These are phyloP conservation scores for Suhomyces atakaporum DNA, from an alignment of 1,139 yeast species.

Conservation along the genomic window DNA sequence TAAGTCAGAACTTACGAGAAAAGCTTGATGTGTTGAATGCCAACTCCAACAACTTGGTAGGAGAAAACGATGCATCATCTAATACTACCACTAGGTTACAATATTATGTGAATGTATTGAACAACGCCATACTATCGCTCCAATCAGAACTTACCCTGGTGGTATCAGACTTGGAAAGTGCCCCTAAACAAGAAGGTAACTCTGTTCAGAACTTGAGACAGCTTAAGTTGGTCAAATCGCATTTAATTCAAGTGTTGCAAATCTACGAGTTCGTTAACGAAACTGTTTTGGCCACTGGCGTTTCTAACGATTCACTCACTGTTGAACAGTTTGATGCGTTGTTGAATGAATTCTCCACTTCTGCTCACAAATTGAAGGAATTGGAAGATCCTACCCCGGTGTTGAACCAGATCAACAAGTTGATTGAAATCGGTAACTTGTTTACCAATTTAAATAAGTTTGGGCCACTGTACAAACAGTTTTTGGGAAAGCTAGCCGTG, in stretches of 20 bases:
- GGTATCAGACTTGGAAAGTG: constrained; percentile 14
- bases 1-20: constrained; percentile 51
- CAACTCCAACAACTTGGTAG: constrained; percentile 14
- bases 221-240: constrained; percentile 45
- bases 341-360: constrained; percentile 36
- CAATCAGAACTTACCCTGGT: constrained; percentile 47
- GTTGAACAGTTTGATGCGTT: constrained; percentile 15
- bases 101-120: constrained; percentile 61
- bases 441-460: constrained; percentile 55
- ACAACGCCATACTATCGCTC: constrained; percentile 56
- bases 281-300: background rate
- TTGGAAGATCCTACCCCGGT: constrained; percentile 27
- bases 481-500: constrained; percentile 35
- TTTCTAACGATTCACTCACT: constrained; percentile 3
- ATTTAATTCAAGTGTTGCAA: constrained; percentile 46
- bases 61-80: constrained; percentile 9
- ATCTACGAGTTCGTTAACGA: constrained; percentile 34
- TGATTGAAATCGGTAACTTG: constrained; percentile 51
- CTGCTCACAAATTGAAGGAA: constrained; percentile 39
- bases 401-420: constrained; percentile 39
- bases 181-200: constrained; percentile 21
- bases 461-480: constrained; percentile 47
- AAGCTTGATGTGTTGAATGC: constrained; percentile 46
- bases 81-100: constrained; percentile 51
- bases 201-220: constrained; percentile 44